Percentiles rank a stretch among this genome's conserved stretches.
These are phyloP conservation scores for Penicillium cinerascens DNA, from an alignment of 495 filamentous ascomycete species.

Conservation along the genomic window DNA sequence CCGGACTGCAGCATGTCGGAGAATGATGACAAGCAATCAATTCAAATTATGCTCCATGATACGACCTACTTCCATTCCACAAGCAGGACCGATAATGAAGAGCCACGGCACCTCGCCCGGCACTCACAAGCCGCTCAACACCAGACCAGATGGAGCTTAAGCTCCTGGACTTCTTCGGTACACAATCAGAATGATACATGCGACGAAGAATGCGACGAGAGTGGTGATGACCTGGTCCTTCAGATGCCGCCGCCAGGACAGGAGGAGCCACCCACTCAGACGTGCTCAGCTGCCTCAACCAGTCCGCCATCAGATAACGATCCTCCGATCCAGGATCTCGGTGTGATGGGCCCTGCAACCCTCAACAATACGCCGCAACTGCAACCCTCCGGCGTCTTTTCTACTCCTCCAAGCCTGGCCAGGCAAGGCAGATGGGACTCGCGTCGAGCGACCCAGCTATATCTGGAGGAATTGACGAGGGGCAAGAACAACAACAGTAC, in stretches of 20 bases:
- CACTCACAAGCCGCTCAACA: slow-evolving; percentile 17
- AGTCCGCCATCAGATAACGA: slow-evolving; percentile 28
- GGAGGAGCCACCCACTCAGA: slow-evolving; percentile 28
- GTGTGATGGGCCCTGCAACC: slow-evolving; percentile 16
- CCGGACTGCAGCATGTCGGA: slow-evolving; percentile 52
- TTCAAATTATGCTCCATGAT: slow-evolving; percentile 57
- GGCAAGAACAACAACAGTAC: slow-evolving; percentile 22
- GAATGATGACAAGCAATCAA: slow-evolving; percentile 54
- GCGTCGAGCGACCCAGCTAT: slow-evolving; percentile 50
- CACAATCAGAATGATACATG: slow-evolving; percentile 39
- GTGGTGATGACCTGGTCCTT: slow-evolving; percentile 25
- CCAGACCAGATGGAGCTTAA: slow-evolving; percentile 47
- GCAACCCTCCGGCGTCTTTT: slow-evolving; percentile 11
- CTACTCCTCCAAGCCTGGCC: slow-evolving; percentile 42
- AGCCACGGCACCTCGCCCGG: slow-evolving; percentile 19
- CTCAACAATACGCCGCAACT: slow-evolving; percentile 6
- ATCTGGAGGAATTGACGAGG: slow-evolving; percentile 48
- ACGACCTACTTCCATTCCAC: slow-evolving; percentile 37
- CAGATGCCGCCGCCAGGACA: slow-evolving; percentile 15
- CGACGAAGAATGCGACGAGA: slow-evolving; percentile 37
- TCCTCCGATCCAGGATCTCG: slow-evolving; percentile 19
- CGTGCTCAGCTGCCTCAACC: slow-evolving; percentile 34
- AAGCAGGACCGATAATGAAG: slow-evolving; percentile 31
- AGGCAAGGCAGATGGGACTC: slow-evolving; percentile 53
- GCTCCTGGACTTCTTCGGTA: slow-evolving; percentile 52